Evolutionary conservation across 768 basidiomycete species (phyloP), one percentile per base, ranked within the genome.

Genomic region (Boletus fagicola): DNA sequence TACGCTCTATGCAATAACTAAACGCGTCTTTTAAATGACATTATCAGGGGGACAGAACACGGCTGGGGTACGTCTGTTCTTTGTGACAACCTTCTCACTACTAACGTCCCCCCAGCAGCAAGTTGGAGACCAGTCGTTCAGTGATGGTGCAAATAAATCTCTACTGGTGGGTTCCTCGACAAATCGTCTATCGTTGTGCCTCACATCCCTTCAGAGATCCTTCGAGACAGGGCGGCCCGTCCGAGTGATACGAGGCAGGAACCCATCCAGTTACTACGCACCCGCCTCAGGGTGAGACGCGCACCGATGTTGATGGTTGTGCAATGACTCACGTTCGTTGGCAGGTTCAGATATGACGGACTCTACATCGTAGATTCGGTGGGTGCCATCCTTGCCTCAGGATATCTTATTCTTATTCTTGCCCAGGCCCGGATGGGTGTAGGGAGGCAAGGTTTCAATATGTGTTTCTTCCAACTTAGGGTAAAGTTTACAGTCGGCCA

Each of bases 211-310:
- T 36, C 43, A 77, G 73, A 48, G 72, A 12, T 77, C 77, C 5
- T 52, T 2, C 20, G 0, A 53, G 18, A 75, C 65, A 1, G 63
- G 56, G 33, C 64, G 62, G 18, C 76, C 75, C 0, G 74, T 78
- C 1, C 72, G 77, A 43, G 77, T 78, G 12, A 44, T 76, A 30
- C 68, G 77, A n/a, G 77, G 77, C 24, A 62, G 24, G 26, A 65
- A 46, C 20, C 12, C 31, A 0, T 4, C n/a, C 1, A 68, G 45
- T 38, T 26, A 18, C 49, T 72, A 67, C 36, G 42, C 72, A 5
- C 71, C 71, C 0, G 0, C 20, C 1, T 12, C 20, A 20, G 72
- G 71, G 72, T 74, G 42, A 60, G 65, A 24, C 26, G 42, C 24
- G 1, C 18, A 11, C 7, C 16, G 13, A 31, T 20, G 9, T 48